A percentile compares a stretch with the other conserved stretches of the same genome.
These are phyloP conservation scores for Aphanomyces cochlioides DNA, from an alignment of 352 stramenopile species.

Conservation along the genomic window DNA sequence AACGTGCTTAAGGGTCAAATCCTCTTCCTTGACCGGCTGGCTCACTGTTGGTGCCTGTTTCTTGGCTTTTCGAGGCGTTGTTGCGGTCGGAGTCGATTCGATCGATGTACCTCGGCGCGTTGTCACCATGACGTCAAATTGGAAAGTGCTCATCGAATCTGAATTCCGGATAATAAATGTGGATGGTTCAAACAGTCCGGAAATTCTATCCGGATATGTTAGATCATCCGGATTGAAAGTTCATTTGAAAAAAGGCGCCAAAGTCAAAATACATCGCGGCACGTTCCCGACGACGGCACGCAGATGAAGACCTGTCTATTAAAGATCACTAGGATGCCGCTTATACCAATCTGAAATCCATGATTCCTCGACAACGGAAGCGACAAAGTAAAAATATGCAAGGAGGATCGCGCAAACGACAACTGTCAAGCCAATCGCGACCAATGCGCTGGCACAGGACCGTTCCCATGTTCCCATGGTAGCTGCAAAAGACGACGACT, in stretches of 20 bases:
- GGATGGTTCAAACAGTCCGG: background rate
- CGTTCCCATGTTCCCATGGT: background rate
- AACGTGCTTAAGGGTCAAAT: conserved; percentile 59
- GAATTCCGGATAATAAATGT: background rate
- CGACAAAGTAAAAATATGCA: conserved; percentile 16
- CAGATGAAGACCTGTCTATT: background rate
- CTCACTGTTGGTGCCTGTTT: background rate
- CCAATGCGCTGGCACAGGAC: background rate
- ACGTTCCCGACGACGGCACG: background rate
- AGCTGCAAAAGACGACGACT: background rate
- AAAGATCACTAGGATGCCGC: background rate
- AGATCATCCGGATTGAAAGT: background rate
- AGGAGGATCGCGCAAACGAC: background rate
- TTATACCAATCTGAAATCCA: conserved; percentile 5
- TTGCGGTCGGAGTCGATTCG: background rate
- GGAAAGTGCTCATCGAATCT: conserved; percentile 11
- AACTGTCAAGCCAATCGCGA: background rate
- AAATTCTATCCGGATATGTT: background rate
- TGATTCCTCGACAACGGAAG: conserved; percentile 1
- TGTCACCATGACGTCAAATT: background rate
- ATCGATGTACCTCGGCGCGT: background rate
- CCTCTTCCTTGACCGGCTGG: conserved; percentile 1
- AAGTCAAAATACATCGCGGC: too few relatives aligned
- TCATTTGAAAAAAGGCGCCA: background rate
- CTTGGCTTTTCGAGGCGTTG: background rate